phyloP scores from a whole-genome alignment of 768 basidiomycete genomes.

The Cystofilobasidium ferigula region DNA sequence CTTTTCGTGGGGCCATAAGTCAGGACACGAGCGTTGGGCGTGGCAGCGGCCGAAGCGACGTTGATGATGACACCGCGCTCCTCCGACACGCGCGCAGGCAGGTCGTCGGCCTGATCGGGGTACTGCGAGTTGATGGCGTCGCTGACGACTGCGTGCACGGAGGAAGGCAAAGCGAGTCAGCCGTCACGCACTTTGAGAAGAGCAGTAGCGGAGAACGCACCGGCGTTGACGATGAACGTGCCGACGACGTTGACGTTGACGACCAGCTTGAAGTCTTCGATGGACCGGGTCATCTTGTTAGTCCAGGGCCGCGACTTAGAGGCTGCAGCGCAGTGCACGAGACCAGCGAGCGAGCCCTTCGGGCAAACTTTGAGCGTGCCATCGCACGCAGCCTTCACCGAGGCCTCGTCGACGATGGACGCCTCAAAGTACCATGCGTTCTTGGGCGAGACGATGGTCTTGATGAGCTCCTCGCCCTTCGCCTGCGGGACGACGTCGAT shows the following conservation, averaged over 20 bases:
- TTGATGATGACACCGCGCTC: conserved; percentile 37
- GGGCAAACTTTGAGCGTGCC: neutral
- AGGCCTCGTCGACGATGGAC: conserved; percentile 31
- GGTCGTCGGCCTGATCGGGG: conserved; percentile 20
- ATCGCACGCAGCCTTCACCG: conserved; percentile 29
- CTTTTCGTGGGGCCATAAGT: conserved; percentile 34
- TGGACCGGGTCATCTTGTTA: conserved; percentile 26
- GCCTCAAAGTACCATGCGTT: conserved; percentile 30
- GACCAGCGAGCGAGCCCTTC: conserved; percentile 25
- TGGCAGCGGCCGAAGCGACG: conserved; percentile 34
- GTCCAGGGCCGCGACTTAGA: conserved; percentile 26
- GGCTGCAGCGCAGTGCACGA: conserved; percentile 30
- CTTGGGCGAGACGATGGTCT: neutral
- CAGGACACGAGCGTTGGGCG: conserved; percentile 33
- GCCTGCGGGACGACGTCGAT: conserved; percentile 33
- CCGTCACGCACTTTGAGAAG: no score
- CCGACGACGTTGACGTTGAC: conserved; percentile 30
- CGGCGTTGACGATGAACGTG: conserved; percentile 18
- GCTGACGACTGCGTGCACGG: conserved; percentile 33
- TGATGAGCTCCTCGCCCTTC: conserved; percentile 29
- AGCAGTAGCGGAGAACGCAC: no score
- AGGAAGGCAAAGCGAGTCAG: conserved; percentile 33
- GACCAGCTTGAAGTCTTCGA: conserved; percentile 33
- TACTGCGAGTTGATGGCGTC: conserved; percentile 36
- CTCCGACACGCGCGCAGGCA: conserved; percentile 26